Percentiles rank a stretch among this genome's conserved stretches.
Conservation (phyloP, 179 eudicot species). For the Spergularia azorica region DNA sequence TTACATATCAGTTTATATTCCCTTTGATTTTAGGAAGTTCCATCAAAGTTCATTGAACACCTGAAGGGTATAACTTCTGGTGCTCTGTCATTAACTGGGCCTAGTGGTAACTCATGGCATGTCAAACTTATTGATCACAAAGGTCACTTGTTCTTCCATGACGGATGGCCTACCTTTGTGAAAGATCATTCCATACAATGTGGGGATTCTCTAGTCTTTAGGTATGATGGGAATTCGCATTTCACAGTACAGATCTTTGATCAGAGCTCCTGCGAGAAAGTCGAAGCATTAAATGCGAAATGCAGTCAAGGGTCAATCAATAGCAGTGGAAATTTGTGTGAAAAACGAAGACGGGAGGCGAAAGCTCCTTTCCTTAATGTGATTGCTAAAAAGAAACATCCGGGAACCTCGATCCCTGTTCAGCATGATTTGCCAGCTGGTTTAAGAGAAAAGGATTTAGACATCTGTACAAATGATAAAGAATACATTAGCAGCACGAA, state of each 20-base stretch:
- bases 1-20: not conserved
- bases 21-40: slow-evolving; percentile 59
- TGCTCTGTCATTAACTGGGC: slow-evolving; percentile 59
- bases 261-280: slow-evolving; percentile 83
- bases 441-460: slow-evolving; percentile 1
- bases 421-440: slow-evolving; percentile 21
- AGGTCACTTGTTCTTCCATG: slow-evolving; percentile 54
- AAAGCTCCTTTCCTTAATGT: slow-evolving; percentile 27
- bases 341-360: slow-evolving; percentile 54
- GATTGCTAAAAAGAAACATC: slow-evolving; percentile 50
- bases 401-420: slow-evolving; percentile 36
- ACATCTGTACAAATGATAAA: slow-evolving; percentile 9
- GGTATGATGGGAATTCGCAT: slow-evolving; percentile 70
- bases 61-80: slow-evolving; percentile 52
- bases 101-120: slow-evolving; percentile 81
- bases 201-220: slow-evolving; percentile 75
- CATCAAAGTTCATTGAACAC: slow-evolving; percentile 58
- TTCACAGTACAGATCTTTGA: slow-evolving; percentile 82
- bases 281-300: slow-evolving; percentile 60
- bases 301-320: slow-evolving; percentile 52
- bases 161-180: slow-evolving; percentile 80
- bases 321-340: slow-evolving; percentile 28
- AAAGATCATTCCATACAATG: slow-evolving; percentile 63
- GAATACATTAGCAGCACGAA: slow-evolving; percentile 28
- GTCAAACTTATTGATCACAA: slow-evolving; percentile 48